Conservation (phyloP, 2,329 filamentous ascomycete genomes). For the Lecanicillium sp. region DNA sequence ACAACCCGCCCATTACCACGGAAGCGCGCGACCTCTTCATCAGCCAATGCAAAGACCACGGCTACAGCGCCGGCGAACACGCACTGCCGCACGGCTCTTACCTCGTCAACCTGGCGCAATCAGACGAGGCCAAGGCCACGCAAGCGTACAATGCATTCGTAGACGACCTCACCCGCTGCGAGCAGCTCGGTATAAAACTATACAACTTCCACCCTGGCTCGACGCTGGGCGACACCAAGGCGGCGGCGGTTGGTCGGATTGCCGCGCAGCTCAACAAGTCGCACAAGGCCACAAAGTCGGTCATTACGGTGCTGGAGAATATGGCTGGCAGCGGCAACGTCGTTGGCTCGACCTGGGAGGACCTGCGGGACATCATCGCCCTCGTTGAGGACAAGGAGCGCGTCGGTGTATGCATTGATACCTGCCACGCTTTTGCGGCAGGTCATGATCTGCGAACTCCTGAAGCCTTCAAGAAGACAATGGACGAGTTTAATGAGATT, state of each 20-base stretch:
- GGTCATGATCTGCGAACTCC: conserved; percentile 83
- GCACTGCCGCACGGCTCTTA: conserved; percentile 92
- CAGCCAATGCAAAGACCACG: conserved; percentile 57
- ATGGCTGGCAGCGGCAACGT: conserved; percentile 91
- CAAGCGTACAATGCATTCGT: conserved; percentile 83
- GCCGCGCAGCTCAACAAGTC: conserved; percentile 76
- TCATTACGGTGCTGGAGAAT: conserved; percentile 84
- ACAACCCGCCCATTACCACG: conserved; percentile 65
- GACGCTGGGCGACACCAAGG: conserved; percentile 58
- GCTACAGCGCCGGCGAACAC: conserved; percentile 63
- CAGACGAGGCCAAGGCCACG: conserved; percentile 68
- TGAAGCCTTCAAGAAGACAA: conserved; percentile 62
- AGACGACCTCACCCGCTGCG: conserved; percentile 81
- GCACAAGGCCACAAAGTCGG: conserved; percentile 65
- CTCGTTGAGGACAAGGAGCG: conserved; percentile 72
- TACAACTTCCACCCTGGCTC: conserved; percentile 98
- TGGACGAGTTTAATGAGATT: conserved; percentile 66
- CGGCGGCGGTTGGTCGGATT: conserved; percentile 68
- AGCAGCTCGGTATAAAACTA: conserved; percentile 75
- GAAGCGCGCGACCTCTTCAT: conserved; percentile 65
- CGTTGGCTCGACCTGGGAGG: conserved; percentile 77
- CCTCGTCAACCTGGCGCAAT: conserved; percentile 88
- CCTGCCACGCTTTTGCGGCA: conserved; percentile 90
- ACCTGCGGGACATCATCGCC: conserved; percentile 77
- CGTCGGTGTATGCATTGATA: conserved; percentile 92